A percentile compares a stretch with the other conserved stretches of the same genome.
These are phyloP conservation scores for Fusarium albosuccineum DNA, from an alignment of 2,329 filamentous ascomycete genomes.

Conservation along the genomic window DNA sequence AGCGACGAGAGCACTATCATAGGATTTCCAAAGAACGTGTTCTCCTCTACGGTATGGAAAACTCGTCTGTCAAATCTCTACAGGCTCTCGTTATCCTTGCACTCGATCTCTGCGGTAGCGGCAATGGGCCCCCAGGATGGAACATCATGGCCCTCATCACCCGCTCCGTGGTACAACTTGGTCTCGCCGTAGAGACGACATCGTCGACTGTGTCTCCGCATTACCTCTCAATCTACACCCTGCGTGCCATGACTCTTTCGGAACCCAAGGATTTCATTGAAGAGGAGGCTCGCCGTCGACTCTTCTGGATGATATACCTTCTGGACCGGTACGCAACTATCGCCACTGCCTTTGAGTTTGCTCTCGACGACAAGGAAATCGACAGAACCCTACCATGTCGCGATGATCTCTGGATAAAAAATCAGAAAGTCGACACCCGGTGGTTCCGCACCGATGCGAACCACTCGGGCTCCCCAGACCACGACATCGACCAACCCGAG, in stretches of 20 bases:
- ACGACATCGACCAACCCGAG: slow-evolving; percentile 77
- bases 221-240: slow-evolving; percentile 88
- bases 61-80: slow-evolving; percentile 88
- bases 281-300: slow-evolving; percentile 84
- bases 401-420: slow-evolving; percentile 87
- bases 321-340: slow-evolving; percentile 92
- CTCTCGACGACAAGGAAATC: slow-evolving; percentile 88
- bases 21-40: slow-evolving; percentile 87
- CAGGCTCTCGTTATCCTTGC: slow-evolving; percentile 91
- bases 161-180: slow-evolving; percentile 88
- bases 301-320: slow-evolving; percentile 96
- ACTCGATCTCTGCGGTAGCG: slow-evolving; percentile 85
- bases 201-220: slow-evolving; percentile 83
- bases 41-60: slow-evolving; percentile 87
- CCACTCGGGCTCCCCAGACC: slow-evolving; percentile 64
- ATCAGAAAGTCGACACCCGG: slow-evolving; percentile 84
- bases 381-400: slow-evolving; percentile 88
- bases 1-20: slow-evolving; percentile 81
- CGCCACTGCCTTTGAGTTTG: slow-evolving; percentile 92
- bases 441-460: slow-evolving; percentile 76
- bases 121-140: slow-evolving; percentile 92
- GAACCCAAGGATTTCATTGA: slow-evolving; percentile 89
- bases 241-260: slow-evolving; percentile 85
- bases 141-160: slow-evolving; percentile 92
- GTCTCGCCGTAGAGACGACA: slow-evolving; percentile 84